A percentile compares a stretch with the other conserved stretches of the same genome.
These are phyloP conservation scores for Ruellia speciosa DNA, from an alignment of 305 asterid genomes.

Conservation along the genomic window DNA sequence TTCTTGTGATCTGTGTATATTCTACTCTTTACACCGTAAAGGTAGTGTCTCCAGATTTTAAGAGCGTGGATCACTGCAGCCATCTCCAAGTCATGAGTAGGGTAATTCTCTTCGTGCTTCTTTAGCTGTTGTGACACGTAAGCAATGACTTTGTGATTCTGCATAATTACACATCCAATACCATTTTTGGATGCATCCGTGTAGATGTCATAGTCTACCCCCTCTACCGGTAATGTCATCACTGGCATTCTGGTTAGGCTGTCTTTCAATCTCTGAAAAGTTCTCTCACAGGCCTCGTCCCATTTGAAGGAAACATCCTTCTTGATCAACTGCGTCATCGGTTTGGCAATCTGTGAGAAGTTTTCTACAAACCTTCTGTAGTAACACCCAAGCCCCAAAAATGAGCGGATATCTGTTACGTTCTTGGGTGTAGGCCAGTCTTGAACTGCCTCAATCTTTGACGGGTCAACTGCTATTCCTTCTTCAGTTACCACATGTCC, in stretches of 20 bases:
- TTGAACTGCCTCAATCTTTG: not conserved
- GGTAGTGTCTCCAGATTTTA: not conserved
- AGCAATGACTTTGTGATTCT: not conserved
- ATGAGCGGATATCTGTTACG: not conserved
- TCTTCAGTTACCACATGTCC: not conserved
- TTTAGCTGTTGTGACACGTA: not conserved
- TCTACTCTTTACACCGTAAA: not conserved
- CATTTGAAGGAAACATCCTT: not conserved
- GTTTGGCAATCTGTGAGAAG: not conserved
- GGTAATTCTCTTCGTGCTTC: not conserved
- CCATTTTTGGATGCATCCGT: not conserved
- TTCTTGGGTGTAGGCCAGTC: constrained; percentile 1
- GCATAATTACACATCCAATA: not conserved
- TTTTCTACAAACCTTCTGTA: constrained; percentile 1
- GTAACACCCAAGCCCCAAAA: not conserved
- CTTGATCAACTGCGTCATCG: not conserved
- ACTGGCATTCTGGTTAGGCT: not conserved
- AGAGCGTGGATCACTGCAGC: not conserved
- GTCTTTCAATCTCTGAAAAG: not conserved
- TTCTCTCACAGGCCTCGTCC: not conserved
- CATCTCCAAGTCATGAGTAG: constrained; percentile 1
- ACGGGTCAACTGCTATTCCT: not conserved
- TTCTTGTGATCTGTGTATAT: not conserved
- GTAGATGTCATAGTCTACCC: not conserved
- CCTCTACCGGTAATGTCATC: not conserved